phyloP scores from a whole-genome alignment of 306 rosid genomes.

The Prunus campanulata region DNA sequence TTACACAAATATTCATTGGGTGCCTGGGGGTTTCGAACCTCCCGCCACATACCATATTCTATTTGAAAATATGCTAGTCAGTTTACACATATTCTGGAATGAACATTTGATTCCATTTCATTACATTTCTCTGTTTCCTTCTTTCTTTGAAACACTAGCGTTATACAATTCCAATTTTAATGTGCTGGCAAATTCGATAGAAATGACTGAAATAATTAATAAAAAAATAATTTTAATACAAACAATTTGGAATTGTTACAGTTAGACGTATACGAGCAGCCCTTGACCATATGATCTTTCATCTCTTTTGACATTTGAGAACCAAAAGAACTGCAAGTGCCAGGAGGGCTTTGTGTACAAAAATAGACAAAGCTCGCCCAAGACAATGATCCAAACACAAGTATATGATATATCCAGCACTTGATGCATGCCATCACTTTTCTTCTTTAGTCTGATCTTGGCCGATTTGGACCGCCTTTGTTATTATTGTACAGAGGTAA shows the following conservation, averaged over 20 bases:
- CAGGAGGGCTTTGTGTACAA: background rate
- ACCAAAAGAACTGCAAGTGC: background rate
- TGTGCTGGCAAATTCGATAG: background rate
- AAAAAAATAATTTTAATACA: background rate
- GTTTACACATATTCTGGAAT: background rate
- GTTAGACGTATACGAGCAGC: slow-evolving; percentile 9
- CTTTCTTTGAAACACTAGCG: background rate
- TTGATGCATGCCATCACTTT: slow-evolving; percentile 10
- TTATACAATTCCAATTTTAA: background rate
- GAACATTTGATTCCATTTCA: background rate
- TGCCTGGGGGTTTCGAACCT: no score
- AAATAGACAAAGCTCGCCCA: slow-evolving; percentile 32
- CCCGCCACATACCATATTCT: no score
- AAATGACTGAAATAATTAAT: background rate
- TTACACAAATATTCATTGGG: no score
- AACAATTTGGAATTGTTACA: slow-evolving; percentile 16
- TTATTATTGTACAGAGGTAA: slow-evolving; percentile 66
- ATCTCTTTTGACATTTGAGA: slow-evolving; percentile 1
- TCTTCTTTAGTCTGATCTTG: slow-evolving; percentile 62
- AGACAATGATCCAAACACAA: slow-evolving; percentile 13
- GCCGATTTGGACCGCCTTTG: slow-evolving; percentile 55
- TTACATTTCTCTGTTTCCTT: background rate
- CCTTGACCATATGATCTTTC: slow-evolving; percentile 5
- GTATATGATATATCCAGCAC: slow-evolving; percentile 12
- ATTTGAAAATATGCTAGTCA: no score